Percentiles rank a stretch among this genome's conserved stretches.
Conservation (phyloP, 1,284 basidiomycete genomes). For the Boletellus deceptivus region DNA sequence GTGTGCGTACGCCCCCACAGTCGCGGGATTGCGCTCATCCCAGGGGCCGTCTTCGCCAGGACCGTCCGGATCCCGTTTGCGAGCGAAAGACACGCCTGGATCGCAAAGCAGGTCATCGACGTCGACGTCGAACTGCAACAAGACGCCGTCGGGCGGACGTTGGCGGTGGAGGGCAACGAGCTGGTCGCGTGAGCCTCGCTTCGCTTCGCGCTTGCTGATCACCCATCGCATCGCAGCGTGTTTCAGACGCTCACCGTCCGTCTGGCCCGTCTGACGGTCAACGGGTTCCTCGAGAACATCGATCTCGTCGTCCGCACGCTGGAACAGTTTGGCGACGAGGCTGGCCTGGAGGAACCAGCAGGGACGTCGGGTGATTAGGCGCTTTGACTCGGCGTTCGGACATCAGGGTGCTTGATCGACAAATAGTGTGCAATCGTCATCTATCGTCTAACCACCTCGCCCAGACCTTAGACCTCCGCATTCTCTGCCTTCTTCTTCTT, state of each 20-base stretch:
- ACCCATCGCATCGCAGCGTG: constrained; percentile 46
- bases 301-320: constrained; percentile 84
- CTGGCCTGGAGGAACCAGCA: constrained; percentile 29
- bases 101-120: constrained; percentile 78
- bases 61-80: constrained; percentile 77
- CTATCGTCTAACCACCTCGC: constrained; percentile 32
- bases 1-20: constrained; percentile 22
- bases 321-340: constrained; percentile 69
- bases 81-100: constrained; percentile 67
- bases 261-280: constrained; percentile 77
- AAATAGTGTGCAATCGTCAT: constrained; percentile 20
- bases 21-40: constrained; percentile 3
- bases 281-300: constrained; percentile 83
- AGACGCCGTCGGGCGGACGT: constrained; percentile 68
- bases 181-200: constrained; percentile 64
- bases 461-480: constrained; percentile 20
- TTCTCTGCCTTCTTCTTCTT: constrained; percentile 77
- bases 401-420: constrained; percentile 16
- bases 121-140: constrained; percentile 84
- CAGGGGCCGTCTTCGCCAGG: constrained; percentile 37
- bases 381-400: constrained; percentile 11
- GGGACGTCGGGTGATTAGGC: constrained; percentile 3
- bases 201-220: constrained; percentile 2
- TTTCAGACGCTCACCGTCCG: constrained; percentile 79
- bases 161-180: constrained; percentile 61